These are phyloP conservation scores for Xylaria sp. DNA, from an alignment of 2,329 filamentous ascomycete species.

Conservation along the genomic window DNA sequence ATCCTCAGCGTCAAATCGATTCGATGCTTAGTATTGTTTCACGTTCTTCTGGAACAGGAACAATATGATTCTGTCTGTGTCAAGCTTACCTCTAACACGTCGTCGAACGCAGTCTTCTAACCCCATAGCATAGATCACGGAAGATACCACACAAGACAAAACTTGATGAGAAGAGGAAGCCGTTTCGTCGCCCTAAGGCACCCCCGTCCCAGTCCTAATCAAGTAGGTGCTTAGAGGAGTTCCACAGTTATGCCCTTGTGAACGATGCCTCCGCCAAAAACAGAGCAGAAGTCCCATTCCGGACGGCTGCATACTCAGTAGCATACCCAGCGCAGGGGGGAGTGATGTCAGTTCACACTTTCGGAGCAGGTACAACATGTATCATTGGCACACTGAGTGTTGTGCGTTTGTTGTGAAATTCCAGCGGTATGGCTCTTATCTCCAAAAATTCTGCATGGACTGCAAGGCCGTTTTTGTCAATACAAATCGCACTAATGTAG, in stretches of 20 bases:
- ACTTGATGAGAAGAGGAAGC: constrained; percentile 1
- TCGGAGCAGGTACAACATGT: background rate
- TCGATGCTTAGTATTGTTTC: constrained; percentile 19
- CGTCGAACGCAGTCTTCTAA: background rate
- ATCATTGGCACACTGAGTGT: background rate
- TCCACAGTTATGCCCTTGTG: constrained; percentile 12
- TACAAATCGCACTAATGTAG: no score
- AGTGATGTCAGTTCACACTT: background rate
- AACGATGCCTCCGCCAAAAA: constrained; percentile 2
- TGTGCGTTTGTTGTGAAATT: background rate
- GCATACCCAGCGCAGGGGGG: background rate
- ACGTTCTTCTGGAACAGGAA: constrained; percentile 14
- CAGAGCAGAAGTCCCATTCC: constrained; percentile 1
- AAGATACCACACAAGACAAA: background rate
- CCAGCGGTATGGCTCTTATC: constrained; percentile 18
- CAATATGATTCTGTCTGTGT: constrained; percentile 9
- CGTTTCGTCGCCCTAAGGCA: constrained; percentile 6
- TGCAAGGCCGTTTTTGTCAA: background rate
- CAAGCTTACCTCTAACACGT: constrained; percentile 15
- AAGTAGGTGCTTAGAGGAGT: constrained; percentile 24
- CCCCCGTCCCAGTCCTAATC: constrained; percentile 21
- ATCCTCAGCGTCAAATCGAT: constrained; percentile 11
- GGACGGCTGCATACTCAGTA: background rate
- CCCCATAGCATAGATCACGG: background rate
- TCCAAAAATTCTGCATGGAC: background rate